Evolutionary conservation across 352 stramenopile genomes (phyloP), one percentile per base, ranked within the genome.

Genomic region (Pythium volutum): DNA sequence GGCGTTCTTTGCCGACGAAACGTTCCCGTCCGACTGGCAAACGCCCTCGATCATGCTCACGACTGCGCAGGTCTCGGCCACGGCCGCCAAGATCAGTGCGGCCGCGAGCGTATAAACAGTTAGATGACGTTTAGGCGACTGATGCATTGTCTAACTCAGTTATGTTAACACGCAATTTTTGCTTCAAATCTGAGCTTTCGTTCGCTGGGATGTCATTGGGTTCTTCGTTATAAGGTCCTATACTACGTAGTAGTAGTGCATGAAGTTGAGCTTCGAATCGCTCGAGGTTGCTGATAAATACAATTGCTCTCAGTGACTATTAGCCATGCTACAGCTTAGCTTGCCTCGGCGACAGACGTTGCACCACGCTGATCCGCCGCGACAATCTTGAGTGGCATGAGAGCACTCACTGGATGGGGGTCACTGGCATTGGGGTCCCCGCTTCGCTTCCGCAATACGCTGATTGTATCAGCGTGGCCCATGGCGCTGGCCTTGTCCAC

Each of bases 71-170:
- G 25, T 61, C 41, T 12, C 16, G n/a, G 27, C 41, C 26, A 53
- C 27, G 4, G 25, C 41, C 5, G 25, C 34, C 23, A 47, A 47
- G 50, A 56, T 56, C 50, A 14, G 42, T 31, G 48, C n/a, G n/a
- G n/a, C 29, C 48, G 48, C 48, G 25, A 55, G 48, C 20, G 48
- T 29, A 8, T 55, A 55, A 27, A 18, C 18, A 55, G 22, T 29
- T 16, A 29, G 15, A 18, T 8, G 23, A 27, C 16, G 16, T 25
- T 39, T 12, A 39, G 46, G 29, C 29, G 29, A 33, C 9, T 33
- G 4, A 33, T 33, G 29, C 29, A n/a, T n/a, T n/a, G n/a, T n/a
- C n/a, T n/a, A n/a, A n/a, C n/a, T n/a, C n/a, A n/a, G n/a, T n/a
- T n/a, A n/a, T n/a, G n/a, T n/a, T n/a, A n/a, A n/a, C n/a, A n/a